These are phyloP conservation scores for Elaphomyces granulatus DNA, from an alignment of 495 filamentous ascomycete species.

Conservation along the genomic window DNA sequence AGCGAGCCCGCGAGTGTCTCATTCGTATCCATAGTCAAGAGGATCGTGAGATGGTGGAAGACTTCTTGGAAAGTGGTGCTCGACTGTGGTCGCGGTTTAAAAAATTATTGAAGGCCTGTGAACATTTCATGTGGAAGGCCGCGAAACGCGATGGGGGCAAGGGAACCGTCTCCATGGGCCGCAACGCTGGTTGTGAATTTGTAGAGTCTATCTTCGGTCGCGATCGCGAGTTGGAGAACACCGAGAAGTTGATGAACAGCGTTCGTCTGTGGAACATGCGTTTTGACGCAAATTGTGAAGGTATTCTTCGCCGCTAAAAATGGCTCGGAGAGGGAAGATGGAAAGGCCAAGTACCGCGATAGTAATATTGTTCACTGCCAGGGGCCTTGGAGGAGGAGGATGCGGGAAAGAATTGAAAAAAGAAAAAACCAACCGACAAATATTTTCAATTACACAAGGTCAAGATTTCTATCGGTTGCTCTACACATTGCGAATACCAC, in stretches of 20 bases:
- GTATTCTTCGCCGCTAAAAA: conserved; percentile 46
- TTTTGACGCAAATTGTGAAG: conserved; percentile 94
- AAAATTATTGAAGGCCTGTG: conserved; percentile 75
- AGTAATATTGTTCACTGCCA: too few species aligned
- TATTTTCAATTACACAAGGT: neutral
- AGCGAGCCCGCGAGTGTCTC: conserved; percentile 74
- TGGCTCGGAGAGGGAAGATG: neutral
- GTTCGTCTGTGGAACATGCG: conserved; percentile 90
- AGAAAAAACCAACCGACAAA: neutral
- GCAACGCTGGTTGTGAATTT: conserved; percentile 89
- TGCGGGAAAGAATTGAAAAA: neutral
- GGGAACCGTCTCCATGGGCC: conserved; percentile 60
- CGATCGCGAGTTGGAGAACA: conserved; percentile 80
- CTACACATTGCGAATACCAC: neutral
- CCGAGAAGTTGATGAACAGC: conserved; percentile 88
- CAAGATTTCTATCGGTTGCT: neutral
- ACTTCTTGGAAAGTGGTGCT: conserved; percentile 86
- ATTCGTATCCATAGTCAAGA: conserved; percentile 55
- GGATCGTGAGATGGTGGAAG: conserved; percentile 68
- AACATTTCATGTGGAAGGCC: conserved; percentile 81
- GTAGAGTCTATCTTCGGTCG: conserved; percentile 93
- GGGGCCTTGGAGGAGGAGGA: too few species aligned
- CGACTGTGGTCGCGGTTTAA: conserved; percentile 76
- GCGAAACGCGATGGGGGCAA: conserved; percentile 51
- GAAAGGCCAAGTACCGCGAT: too few species aligned